These are phyloP conservation scores for Citrus glauca DNA, from an alignment of 345 rosid species.

Conservation along the genomic window DNA sequence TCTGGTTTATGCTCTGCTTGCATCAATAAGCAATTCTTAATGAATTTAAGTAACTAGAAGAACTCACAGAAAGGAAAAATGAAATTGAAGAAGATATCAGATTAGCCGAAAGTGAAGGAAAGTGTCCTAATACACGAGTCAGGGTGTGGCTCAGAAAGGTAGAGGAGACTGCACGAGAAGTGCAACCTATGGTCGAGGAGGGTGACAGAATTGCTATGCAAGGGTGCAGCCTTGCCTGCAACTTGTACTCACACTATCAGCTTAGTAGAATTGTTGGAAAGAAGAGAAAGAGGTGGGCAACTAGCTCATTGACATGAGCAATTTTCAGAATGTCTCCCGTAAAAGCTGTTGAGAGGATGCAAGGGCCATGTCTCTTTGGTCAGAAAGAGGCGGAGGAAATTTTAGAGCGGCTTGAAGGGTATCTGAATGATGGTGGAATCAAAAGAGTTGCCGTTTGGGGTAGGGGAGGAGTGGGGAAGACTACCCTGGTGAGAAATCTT, in stretches of 20 bases:
- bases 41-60: neutral
- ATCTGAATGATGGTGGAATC: constrained; percentile 5
- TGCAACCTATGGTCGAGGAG: constrained; percentile 13
- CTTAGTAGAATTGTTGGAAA: constrained; percentile 13
- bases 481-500: neutral
- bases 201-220: neutral
- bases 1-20: too few species aligned
- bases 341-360: constrained; percentile 24
- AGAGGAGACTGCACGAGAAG: constrained; percentile 18
- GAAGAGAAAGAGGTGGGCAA: constrained; percentile 11
- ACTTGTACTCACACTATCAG: constrained; percentile 2
- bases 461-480: constrained; percentile 32
- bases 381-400: constrained; percentile 21
- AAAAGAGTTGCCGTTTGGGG: constrained; percentile 27
- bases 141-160: constrained; percentile 24
- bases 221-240: neutral
- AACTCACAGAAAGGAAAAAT: neutral
- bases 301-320: constrained; percentile 10
- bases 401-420: constrained; percentile 13
- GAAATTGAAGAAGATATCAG: neutral
- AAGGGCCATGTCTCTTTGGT: constrained; percentile 25
- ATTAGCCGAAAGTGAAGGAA: constrained; percentile 28
- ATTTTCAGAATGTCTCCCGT: constrained; percentile 24
- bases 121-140: constrained; percentile 15
- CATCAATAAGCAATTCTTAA: too few species aligned